Evolutionary conservation across 2,329 filamentous ascomycete genomes (phyloP), one percentile per base, ranked within the genome.

Genomic region (Trichoderma pleuroti): DNA sequence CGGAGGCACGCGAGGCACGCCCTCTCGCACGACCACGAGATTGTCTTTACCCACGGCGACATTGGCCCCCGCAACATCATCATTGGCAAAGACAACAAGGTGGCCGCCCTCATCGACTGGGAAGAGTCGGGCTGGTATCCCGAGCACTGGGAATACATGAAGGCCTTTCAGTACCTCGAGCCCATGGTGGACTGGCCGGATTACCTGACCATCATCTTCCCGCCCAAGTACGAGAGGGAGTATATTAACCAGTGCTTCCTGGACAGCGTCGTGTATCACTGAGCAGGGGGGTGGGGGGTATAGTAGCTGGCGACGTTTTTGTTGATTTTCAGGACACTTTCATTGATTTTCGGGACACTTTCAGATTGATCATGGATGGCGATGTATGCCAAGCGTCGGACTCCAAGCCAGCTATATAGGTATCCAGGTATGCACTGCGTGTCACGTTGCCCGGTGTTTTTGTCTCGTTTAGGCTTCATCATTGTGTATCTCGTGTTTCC

Each of bases 111-210:
- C 7, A 16, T 64, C 7, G 61, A 64, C 46, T 64, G 61, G 61
- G 62, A 70, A 26, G 52, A 49, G 57, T 11, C 54, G 21, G 64
- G 70, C 64, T 61, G 70, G 32, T 64, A 46, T 16, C 61, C 61
- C 11, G 61, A 64, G 26, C 24, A 64, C 11, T 64, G 61, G 61
- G 61, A 61, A 24, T 36, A 61, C 32, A 39, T 24, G n/a, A 61
- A 61, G 57, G 57, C 57, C 12, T 61, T 36, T 26, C 57, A 39
- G 1, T 21, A 61, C 2, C 12, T 61, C 21, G 21, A 36, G n/a
- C 32, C 57, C 0, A 61, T 61, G 57, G 6, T 16, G 21, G 57
- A 61, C 32, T 61, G 57, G 57, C 57, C 57, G 8, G 57, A 61
- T 11, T 26, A 39, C 32, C 4, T 61, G 32, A 14, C 32, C 11